Base-by-base conservation (phyloP, 31 red algal species). In the Bonnemaisonia californica region DNA sequence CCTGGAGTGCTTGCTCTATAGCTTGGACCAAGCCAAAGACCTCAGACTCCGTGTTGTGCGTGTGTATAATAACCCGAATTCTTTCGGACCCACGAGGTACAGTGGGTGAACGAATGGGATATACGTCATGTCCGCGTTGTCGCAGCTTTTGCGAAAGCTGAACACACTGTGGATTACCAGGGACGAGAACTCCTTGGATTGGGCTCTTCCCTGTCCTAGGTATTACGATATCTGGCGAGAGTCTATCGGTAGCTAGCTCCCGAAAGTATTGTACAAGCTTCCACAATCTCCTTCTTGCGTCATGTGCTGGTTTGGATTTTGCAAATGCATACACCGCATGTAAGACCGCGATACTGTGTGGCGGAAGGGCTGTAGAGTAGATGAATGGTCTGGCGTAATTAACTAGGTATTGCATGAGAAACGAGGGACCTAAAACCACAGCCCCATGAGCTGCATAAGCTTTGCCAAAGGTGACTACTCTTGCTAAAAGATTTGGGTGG, bases 351-450 rank as follows among this genome's bases (percentile, higher is more conserved):
- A 93, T 55, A n/a, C 38, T 70, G 18, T 88, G 81, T 55, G 82
- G 81, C 12, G 92, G 79, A 38, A 94, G 62, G 34, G 90, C 80
- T 24, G 94, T 96, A 19, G 93, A 94, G 69, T 93, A 99, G 32
- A 99, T 89, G 19, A 99, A 79, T 32, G 97, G 97, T 61, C 97
- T 80, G 21, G 89, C 87, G 54, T 96, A 96, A 67, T 99, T 99
- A 26, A 96, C 76, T 3, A 96, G 76, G 42, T 91, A 99, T n/a
- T 85, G 59, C 21, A 69, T 85, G 1, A 99, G 29, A 3, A 57
- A 13, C 1, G 54, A 24, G 1, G 93, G 67, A 27, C 88, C 74
- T 28, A 96, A 65, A 18, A 96, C 61, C 21, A 81, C 87, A 36
- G 94, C 93, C 27, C 97, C 97, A 54, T 96, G 87, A 22, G 62